Conservation (phyloP, 805 yeast genomes). For the Candida sphagnicola region DNA sequence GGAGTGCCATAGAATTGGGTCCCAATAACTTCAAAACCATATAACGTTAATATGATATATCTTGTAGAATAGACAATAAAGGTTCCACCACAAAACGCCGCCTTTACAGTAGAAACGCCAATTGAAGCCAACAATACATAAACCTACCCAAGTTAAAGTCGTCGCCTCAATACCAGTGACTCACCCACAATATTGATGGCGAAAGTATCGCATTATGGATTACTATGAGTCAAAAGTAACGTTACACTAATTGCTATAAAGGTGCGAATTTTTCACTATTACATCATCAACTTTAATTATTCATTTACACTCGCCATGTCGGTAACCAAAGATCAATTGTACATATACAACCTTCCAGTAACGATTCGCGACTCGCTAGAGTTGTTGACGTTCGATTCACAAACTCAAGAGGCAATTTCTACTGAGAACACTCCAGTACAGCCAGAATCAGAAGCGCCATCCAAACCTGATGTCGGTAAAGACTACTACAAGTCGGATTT, state of each 20-base stretch:
- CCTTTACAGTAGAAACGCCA: no score
- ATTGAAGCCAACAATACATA: no score
- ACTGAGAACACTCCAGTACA: neutral
- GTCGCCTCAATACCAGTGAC: no score
- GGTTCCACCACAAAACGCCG: no score
- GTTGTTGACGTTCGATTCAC: slow-evolving; percentile 52
- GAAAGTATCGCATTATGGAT: no score
- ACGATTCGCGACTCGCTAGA: slow-evolving; percentile 43
- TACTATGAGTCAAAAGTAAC: neutral
- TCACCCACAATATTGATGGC: no score
- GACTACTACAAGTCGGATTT: slow-evolving; percentile 55
- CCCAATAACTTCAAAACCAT: slow-evolving; percentile 12
- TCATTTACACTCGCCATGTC: neutral
- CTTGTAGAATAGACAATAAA: neutral
- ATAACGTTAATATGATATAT: neutral
- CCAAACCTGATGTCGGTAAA: neutral
- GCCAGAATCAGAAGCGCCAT: neutral
- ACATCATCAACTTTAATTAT: no score
- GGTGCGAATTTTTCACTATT: no score
- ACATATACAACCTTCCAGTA: slow-evolving; percentile 44
- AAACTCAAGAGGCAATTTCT: slow-evolving; percentile 30
- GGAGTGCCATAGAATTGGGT: slow-evolving; percentile 82
- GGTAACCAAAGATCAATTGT: slow-evolving; percentile 32
- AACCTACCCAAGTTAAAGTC: no score
- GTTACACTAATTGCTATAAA: no score